These are phyloP conservation scores for Eimeria tenella DNA, from an alignment of 169 alveolate species.

Conservation along the genomic window DNA sequence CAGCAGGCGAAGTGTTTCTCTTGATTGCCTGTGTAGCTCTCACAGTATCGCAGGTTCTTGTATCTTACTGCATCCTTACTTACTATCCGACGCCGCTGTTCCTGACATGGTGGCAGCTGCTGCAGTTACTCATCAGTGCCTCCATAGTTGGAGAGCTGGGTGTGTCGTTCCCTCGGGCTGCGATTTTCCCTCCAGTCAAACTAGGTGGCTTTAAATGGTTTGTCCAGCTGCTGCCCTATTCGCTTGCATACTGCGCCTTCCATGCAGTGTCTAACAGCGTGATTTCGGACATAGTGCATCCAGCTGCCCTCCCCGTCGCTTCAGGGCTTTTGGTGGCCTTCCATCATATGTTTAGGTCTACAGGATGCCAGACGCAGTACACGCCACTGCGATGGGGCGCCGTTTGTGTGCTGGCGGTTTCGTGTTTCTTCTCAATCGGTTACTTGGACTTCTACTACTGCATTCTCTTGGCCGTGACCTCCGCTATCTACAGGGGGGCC, in stretches of 20 bases:
- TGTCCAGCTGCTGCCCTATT: constrained; percentile 72
- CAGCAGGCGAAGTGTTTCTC: constrained; percentile 31
- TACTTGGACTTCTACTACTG: constrained; percentile 48
- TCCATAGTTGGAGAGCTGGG: constrained; percentile 74
- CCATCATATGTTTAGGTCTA: constrained; percentile 44
- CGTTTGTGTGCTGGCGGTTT: constrained; percentile 45
- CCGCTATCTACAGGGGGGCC: constrained; percentile 17
- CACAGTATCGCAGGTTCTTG: constrained; percentile 71
- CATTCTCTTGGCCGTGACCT: constrained; percentile 7
- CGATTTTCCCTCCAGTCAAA: constrained; percentile 47
- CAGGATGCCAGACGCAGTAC: constrained; percentile 39
- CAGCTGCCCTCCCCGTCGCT: constrained; percentile 66
- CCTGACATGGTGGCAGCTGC: constrained; percentile 77
- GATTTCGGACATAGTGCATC: constrained; percentile 16
- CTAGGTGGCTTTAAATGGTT: neutral
- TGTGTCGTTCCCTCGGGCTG: constrained; percentile 42
- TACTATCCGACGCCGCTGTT: constrained; percentile 69
- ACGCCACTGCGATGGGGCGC: constrained; percentile 64
- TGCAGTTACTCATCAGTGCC: constrained; percentile 62
- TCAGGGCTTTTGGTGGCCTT: constrained; percentile 67
- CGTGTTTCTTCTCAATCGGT: constrained; percentile 21
- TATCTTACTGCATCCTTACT: constrained; percentile 47
- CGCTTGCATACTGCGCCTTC: constrained; percentile 72
- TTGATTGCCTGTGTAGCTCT: constrained; percentile 46
- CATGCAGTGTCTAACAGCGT: constrained; percentile 42